These are phyloP conservation scores for Acacia confusa DNA, from an alignment of 306 rosid species.

Conservation along the genomic window DNA sequence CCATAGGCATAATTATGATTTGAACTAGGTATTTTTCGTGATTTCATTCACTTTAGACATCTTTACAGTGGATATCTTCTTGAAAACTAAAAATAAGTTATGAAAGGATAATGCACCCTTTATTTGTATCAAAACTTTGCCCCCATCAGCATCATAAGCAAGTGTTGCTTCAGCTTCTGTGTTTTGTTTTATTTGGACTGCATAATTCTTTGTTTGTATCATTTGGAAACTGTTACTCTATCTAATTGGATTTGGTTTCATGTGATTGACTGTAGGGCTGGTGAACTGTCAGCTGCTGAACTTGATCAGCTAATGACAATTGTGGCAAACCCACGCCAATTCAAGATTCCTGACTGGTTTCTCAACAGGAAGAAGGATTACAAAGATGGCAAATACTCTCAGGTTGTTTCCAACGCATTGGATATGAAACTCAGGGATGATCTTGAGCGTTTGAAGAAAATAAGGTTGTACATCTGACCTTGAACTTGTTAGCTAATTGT, in stretches of 20 bases:
- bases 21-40: neutral
- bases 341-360: constrained; percentile 24
- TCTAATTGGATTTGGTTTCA: neutral
- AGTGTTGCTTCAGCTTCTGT: neutral
- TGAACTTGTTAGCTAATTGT: neutral
- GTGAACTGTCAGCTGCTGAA: constrained; percentile 21
- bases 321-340: constrained; percentile 22
- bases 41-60: neutral
- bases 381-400: constrained; percentile 19
- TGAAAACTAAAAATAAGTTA: neutral
- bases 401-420: constrained; percentile 49
- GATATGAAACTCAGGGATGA: constrained; percentile 91
- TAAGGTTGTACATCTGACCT: constrained; percentile 48
- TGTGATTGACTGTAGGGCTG: neutral
- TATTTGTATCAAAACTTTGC: neutral
- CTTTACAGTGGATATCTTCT: neutral
- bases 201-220: neutral
- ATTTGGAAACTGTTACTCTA: neutral
- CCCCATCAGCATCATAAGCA: neutral
- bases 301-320: constrained; percentile 14
- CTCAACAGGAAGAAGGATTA: constrained; percentile 24
- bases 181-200: neutral
- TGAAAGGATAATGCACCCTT: neutral
- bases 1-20: neutral
- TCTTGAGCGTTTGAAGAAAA: constrained; percentile 88